Percentiles rank a stretch among this genome's conserved stretches.
Conservation (phyloP, 176 grass and related monocot species). For the Musa schizocarpa region DNA sequence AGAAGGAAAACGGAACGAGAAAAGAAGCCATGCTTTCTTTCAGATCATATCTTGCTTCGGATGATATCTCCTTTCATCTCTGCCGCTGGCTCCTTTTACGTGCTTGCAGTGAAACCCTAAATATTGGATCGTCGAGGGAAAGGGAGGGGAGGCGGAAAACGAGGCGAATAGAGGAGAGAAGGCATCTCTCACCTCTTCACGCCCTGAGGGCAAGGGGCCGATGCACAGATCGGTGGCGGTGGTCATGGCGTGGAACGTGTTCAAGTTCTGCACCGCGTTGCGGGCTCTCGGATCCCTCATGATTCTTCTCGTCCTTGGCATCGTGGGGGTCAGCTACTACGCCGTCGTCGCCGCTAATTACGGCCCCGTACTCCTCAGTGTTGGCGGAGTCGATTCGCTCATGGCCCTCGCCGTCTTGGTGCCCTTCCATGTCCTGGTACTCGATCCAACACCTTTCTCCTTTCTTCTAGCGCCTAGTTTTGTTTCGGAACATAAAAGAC, state of each 20-base stretch:
- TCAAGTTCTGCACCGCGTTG: slow-evolving; percentile 89
- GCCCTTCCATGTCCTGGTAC: slow-evolving; percentile 78
- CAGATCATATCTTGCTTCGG: no score
- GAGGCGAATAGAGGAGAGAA: neutral
- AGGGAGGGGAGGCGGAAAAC: no score
- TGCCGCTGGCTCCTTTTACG: no score
- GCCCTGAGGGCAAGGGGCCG: neutral
- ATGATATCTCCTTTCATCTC: no score
- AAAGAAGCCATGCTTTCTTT: no score
- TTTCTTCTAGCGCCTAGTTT: no score
- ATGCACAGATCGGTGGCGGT: slow-evolving; percentile 75
- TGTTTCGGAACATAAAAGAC: no score
- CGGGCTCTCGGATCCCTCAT: slow-evolving; percentile 80
- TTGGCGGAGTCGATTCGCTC: slow-evolving; percentile 23
- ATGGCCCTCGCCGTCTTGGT: slow-evolving; percentile 46
- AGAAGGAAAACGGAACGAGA: no score
- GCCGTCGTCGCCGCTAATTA: slow-evolving; percentile 80
- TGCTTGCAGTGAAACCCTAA: no score
- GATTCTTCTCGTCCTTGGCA: slow-evolving; percentile 79
- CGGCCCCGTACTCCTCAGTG: slow-evolving; percentile 45
- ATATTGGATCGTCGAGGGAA: no score
- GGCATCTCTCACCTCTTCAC: neutral
- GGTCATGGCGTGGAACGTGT: slow-evolving; percentile 84
- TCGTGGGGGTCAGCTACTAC: slow-evolving; percentile 76
- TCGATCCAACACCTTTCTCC: neutral